Conservation (phyloP, 768 basidiomycete genomes). For the Hebeloma cylindrosporum region DNA sequence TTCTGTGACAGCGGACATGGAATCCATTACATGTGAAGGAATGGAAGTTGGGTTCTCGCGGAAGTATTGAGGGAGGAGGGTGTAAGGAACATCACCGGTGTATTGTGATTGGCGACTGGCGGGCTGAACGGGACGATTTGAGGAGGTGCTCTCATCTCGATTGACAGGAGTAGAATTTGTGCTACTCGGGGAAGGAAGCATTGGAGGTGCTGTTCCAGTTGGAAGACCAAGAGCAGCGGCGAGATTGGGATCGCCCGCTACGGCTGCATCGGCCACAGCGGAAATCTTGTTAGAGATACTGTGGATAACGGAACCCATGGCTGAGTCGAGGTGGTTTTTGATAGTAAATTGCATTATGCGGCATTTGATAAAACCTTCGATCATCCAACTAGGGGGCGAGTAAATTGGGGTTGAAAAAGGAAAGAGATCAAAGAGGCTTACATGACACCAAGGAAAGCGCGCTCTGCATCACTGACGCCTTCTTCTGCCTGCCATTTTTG, state of each 20-base stretch:
- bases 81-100: constrained; percentile 35
- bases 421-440: constrained; percentile 41
- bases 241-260: constrained; percentile 32
- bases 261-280: constrained; percentile 40
- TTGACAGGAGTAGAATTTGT: constrained; percentile 77
- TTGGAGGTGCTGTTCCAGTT: constrained; percentile 56
- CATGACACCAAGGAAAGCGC: constrained; percentile 79
- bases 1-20: constrained; percentile 43
- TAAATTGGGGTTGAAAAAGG: constrained; percentile 17
- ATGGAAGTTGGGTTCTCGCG: constrained; percentile 37
- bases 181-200: constrained; percentile 77
- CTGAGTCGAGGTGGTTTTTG: constrained; percentile 36
- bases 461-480: constrained; percentile 49
- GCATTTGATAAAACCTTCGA: constrained; percentile 70
- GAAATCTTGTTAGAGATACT: constrained; percentile 38
- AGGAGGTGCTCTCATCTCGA: constrained; percentile 57
- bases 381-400: constrained; percentile 61
- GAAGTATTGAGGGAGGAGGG: constrained; percentile 38
- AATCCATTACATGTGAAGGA: constrained; percentile 42
- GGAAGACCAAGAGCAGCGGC: constrained; percentile 28
- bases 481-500: constrained; percentile 62
- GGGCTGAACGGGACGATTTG: constrained; percentile 32
- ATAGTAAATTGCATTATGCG: constrained; percentile 37
- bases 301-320: constrained; percentile 38
- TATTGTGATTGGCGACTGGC: constrained; percentile 32